Evolutionary conservation across 2,329 filamentous ascomycete genomes (phyloP).

Genomic region (Fusarium tricinctum): DNA sequence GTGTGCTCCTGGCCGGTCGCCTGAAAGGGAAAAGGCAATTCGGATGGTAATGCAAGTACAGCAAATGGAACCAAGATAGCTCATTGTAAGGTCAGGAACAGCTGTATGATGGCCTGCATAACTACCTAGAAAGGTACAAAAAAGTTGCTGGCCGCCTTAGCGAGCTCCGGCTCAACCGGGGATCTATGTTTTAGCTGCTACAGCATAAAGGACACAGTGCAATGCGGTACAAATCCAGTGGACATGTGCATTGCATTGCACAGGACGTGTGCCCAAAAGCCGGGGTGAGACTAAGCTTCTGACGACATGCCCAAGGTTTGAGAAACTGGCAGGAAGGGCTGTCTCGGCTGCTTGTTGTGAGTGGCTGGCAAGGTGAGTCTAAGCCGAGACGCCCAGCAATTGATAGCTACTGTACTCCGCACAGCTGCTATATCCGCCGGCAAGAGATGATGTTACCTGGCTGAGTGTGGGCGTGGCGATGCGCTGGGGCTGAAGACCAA

Average conservation of each 20-base stretch:
- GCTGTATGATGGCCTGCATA: slow-evolving; percentile 37
- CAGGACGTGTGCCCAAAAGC: slow-evolving; percentile 6
- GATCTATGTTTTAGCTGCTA: slow-evolving; percentile 5
- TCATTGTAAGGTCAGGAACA: slow-evolving; percentile 17
- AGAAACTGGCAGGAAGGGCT: slow-evolving; percentile 7
- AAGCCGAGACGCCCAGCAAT: slow-evolving; percentile 5
- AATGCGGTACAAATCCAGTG: slow-evolving; percentile 16
- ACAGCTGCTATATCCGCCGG: not conserved
- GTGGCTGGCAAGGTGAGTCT: slow-evolving; percentile 13
- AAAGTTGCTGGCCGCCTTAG: slow-evolving; percentile 23
- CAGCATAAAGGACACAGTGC: slow-evolving; percentile 16
- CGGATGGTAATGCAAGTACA: slow-evolving; percentile 27
- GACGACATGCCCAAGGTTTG: slow-evolving; percentile 11
- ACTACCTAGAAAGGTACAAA: slow-evolving; percentile 26
- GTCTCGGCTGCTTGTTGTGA: slow-evolving; percentile 29
- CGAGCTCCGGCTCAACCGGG: slow-evolving; percentile 29
- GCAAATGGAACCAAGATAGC: slow-evolving; percentile 26
- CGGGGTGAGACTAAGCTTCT: slow-evolving; percentile 15
- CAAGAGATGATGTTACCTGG: slow-evolving; percentile 19
- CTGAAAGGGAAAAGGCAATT: slow-evolving; percentile 37
- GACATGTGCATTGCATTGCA: slow-evolving; percentile 13
- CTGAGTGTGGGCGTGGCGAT: slow-evolving; percentile 36
- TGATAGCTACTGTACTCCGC: not conserved
- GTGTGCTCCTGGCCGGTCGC: slow-evolving; percentile 44
- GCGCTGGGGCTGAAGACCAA: slow-evolving; percentile 44